A percentile compares a stretch with the other conserved stretches of the same genome.
Conservation (phyloP, 805 yeast genomes). For the Yarrowia deformans region DNA sequence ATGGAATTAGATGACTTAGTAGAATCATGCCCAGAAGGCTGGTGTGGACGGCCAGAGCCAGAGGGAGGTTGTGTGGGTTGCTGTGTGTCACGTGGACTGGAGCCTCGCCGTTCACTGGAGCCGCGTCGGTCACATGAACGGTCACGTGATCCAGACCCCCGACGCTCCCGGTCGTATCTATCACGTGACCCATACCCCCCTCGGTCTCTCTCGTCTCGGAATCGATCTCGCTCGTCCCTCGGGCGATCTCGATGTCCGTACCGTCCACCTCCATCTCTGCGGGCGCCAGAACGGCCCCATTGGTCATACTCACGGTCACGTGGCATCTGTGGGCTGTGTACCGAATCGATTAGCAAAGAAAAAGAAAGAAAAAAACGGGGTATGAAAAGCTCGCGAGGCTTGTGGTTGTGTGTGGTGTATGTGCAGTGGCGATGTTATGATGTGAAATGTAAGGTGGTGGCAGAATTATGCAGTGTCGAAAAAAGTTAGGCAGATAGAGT, state of each 20-base stretch:
- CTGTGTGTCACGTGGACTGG: neutral
- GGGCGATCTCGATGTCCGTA: constrained; percentile 18
- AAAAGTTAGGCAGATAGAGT: too few relatives aligned
- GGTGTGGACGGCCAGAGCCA: constrained; percentile 9
- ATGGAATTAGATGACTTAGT: constrained; percentile 25
- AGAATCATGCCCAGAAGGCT: constrained; percentile 18
- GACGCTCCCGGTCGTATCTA: too few relatives aligned
- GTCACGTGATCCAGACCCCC: neutral
- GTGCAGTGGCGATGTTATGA: constrained; percentile 11
- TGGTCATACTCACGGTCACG: constrained; percentile 39
- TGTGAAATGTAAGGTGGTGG: too few relatives aligned
- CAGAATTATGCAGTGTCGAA: too few relatives aligned
- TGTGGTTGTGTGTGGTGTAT: too few relatives aligned
- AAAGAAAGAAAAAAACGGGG: neutral
- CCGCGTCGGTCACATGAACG: neutral
- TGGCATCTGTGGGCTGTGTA: constrained; percentile 7
- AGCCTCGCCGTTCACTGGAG: too few relatives aligned
- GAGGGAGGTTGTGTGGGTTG: neutral
- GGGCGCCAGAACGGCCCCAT: constrained; percentile 25
- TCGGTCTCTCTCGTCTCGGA: neutral
- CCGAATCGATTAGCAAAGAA: neutral
- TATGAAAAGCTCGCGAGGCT: too few relatives aligned
- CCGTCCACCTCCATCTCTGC: constrained; percentile 31
- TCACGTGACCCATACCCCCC: neutral
- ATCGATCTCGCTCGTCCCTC: neutral